Percentiles rank a stretch among this genome's conserved stretches.
These are phyloP conservation scores for Diutina neorugosa DNA, from an alignment of 1,139 yeast species.

Conservation along the genomic window DNA sequence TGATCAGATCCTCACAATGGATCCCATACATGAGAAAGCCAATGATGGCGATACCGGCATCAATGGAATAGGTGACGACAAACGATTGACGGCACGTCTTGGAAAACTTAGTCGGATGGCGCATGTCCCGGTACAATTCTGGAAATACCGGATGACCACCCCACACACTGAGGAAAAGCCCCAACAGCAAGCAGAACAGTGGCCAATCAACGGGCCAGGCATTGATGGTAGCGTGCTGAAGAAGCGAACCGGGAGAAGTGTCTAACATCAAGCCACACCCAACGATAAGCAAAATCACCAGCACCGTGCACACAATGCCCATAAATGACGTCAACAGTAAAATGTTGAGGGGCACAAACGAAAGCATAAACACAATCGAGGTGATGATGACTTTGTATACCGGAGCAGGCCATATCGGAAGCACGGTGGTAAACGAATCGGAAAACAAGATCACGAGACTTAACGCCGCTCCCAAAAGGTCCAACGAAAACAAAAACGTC, in stretches of 20 bases:
- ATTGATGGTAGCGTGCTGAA: slow-evolving; percentile 36
- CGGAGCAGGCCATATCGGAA: slow-evolving; percentile 23
- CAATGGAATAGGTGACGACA: slow-evolving; percentile 21
- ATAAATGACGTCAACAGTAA: slow-evolving; percentile 61
- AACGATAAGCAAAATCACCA: slow-evolving; percentile 46
- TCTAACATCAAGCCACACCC: slow-evolving; percentile 50
- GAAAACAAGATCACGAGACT: slow-evolving; percentile 69
- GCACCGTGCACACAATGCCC: slow-evolving; percentile 63
- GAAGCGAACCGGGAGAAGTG: slow-evolving; percentile 54
- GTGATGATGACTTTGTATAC: slow-evolving; percentile 21
- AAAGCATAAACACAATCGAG: slow-evolving; percentile 29
- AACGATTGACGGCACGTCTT: slow-evolving; percentile 19
- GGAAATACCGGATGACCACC: slow-evolving; percentile 88
- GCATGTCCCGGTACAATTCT: slow-evolving; percentile 69
- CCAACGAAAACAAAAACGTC: slow-evolving; percentile 62
- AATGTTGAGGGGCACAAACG: slow-evolving; percentile 62
- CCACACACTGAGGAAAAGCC: slow-evolving; percentile 79
- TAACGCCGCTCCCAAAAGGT: slow-evolving; percentile 67
- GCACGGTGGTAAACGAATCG: slow-evolving; percentile 64
- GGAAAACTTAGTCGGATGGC: slow-evolving; percentile 43
- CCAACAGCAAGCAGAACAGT: slow-evolving; percentile 49
- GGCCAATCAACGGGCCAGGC: slow-evolving; percentile 40
- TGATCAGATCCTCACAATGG: slow-evolving; percentile 24
- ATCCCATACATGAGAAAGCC: slow-evolving; percentile 35
- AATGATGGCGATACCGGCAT: slow-evolving; percentile 40